A percentile compares a stretch with the other conserved stretches of the same genome.
phyloP scores from a whole-genome alignment of 345 rosid genomes.

The Populus ilicifolia region DNA sequence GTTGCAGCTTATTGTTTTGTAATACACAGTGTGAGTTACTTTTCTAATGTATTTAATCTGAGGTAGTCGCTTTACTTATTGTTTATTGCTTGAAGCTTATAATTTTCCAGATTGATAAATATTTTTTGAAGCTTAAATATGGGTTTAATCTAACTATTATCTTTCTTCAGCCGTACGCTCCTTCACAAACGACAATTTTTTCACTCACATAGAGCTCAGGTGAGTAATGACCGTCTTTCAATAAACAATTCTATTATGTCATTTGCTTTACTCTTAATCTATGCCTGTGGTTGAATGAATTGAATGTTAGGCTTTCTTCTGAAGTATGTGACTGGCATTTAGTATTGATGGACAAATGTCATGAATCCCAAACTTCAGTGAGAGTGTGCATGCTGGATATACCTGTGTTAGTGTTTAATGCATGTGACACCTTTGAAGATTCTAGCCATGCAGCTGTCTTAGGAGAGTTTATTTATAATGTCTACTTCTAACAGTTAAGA shows the following conservation, averaged over 20 bases:
- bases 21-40: neutral
- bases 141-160: slow-evolving; percentile 18
- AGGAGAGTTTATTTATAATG: neutral
- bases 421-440: neutral
- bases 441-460: neutral
- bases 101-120: neutral
- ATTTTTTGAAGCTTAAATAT: neutral
- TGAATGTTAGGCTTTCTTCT: neutral
- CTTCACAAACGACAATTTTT: slow-evolving; percentile 91
- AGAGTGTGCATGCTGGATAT: neutral
- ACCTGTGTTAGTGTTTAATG: neutral
- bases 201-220: slow-evolving; percentile 99
- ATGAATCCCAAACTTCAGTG: neutral
- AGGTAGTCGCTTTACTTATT: neutral
- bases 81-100: neutral
- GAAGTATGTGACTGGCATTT: neutral
- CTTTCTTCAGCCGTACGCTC: slow-evolving; percentile 62
- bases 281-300: neutral
- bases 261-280: slow-evolving; percentile 2
- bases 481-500: neutral
- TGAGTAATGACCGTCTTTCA: slow-evolving; percentile 19
- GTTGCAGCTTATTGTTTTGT: neutral
- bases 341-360: neutral
- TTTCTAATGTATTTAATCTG: neutral
- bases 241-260: neutral